Conservation (phyloP, 768 basidiomycete genomes). For the Galerina marginata region DNA sequence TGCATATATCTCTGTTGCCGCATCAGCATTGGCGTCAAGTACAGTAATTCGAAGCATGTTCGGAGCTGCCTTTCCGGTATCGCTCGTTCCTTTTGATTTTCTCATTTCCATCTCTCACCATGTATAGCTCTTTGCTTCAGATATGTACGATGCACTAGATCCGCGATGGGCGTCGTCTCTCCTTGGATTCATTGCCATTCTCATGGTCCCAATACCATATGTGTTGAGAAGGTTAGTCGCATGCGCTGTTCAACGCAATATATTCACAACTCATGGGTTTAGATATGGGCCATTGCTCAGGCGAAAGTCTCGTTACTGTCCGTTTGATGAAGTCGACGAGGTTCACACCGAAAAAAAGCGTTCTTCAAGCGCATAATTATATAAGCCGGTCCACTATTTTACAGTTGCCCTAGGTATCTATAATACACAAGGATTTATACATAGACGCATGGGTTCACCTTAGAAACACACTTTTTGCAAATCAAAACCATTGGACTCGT, state of each 20-base stretch:
- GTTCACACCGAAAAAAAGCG: neutral
- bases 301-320: slow-evolving; percentile 36
- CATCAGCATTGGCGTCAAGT: slow-evolving; percentile 60
- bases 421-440: too few species aligned
- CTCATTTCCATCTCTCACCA: slow-evolving; percentile 7
- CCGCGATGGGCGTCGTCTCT: slow-evolving; percentile 66
- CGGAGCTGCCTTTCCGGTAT: slow-evolving; percentile 58
- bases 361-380: too few species aligned
- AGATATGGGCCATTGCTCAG: slow-evolving; percentile 51
- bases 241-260: neutral
- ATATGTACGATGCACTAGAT: slow-evolving; percentile 57
- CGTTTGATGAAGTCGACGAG: slow-evolving; percentile 18
- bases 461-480: too few species aligned
- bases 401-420: too few species aligned
- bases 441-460: too few species aligned
- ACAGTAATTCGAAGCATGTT: slow-evolving; percentile 59
- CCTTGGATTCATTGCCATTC: slow-evolving; percentile 54
- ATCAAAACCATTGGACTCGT: too few species aligned
- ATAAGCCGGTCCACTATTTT: too few species aligned
- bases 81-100: slow-evolving; percentile 12
- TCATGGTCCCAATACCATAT: slow-evolving; percentile 59
- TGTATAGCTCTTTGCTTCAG: slow-evolving; percentile 55
- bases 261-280: neutral
- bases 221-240: slow-evolving; percentile 42
- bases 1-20: slow-evolving; percentile 57